Evolutionary conservation across 345 rosid genomes (phyloP).

Genomic region (Gynandropsis gynandra): DNA sequence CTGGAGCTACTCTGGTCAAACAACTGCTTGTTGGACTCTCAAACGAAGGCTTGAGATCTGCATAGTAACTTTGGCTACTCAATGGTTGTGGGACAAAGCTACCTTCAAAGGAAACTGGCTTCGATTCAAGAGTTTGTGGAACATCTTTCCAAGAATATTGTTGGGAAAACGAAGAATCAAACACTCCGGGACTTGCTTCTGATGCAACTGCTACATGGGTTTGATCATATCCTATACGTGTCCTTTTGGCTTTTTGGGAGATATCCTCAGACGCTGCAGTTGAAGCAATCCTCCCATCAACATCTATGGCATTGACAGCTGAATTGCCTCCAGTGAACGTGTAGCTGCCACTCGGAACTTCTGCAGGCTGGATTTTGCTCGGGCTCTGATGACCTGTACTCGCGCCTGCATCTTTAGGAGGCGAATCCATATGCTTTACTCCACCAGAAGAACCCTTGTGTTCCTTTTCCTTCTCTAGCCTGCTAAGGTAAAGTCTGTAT

Average conservation of each 20-base stretch:
- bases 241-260: conserved; percentile 31
- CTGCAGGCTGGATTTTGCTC: conserved; percentile 29
- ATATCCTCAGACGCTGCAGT: conserved; percentile 31
- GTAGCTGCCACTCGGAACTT: conserved; percentile 30
- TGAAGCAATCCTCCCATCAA: conserved; percentile 37
- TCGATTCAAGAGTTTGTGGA: conserved; percentile 44
- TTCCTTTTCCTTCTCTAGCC: conserved; percentile 70
- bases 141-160: conserved; percentile 45
- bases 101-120: conserved; percentile 35
- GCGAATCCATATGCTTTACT: conserved; percentile 48
- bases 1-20: conserved; percentile 22
- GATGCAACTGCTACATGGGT: conserved; percentile 29
- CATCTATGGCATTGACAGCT: conserved; percentile 34
- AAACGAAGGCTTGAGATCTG: conserved; percentile 33
- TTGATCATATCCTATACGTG: conserved; percentile 36
- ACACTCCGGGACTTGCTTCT: conserved; percentile 30
- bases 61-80: conserved; percentile 24
- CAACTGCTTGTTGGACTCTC: conserved; percentile 28
- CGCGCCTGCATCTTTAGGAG: conserved; percentile 38
- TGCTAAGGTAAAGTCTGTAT: conserved; percentile 84
- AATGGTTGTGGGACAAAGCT: conserved; percentile 39
- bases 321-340: conserved; percentile 35
- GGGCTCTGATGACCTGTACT: conserved; percentile 37
- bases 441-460: conserved; percentile 37
- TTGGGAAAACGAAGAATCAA: conserved; percentile 34